These are phyloP conservation scores for Debaryomyces udenii DNA, from an alignment of 1,139 yeast species.

Conservation along the genomic window DNA sequence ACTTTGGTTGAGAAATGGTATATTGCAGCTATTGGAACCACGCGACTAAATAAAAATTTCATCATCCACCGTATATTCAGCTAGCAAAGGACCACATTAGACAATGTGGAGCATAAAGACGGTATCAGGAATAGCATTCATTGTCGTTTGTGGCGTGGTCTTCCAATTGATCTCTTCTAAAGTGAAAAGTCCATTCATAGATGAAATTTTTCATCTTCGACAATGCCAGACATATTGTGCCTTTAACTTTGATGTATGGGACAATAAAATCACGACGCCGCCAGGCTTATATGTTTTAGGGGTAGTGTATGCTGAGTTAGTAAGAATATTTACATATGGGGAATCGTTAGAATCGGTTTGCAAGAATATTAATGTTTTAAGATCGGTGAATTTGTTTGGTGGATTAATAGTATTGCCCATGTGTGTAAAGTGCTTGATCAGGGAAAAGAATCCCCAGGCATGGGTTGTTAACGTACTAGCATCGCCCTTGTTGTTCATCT, in stretches of 20 bases:
- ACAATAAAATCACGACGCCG: constrained; percentile 92
- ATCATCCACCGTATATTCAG: not conserved
- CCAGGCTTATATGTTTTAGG: constrained; percentile 87
- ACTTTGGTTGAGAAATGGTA: not conserved
- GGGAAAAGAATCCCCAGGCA: constrained; percentile 35
- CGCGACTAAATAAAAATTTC: constrained; percentile 8
- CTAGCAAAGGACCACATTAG: not conserved
- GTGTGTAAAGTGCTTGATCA: constrained; percentile 26
- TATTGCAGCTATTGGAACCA: constrained; percentile 1
- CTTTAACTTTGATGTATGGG: constrained; percentile 71
- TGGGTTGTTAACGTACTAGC: constrained; percentile 53
- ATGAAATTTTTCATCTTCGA: constrained; percentile 83
- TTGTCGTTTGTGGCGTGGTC: constrained; percentile 4
- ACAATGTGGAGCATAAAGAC: constrained; percentile 5
- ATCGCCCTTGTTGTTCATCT: constrained; percentile 74
- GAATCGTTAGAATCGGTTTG: constrained; percentile 31
- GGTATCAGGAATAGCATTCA: not conserved
- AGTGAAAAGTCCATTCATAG: constrained; percentile 55
- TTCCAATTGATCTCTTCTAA: constrained; percentile 19
- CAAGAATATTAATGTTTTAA: constrained; percentile 44
- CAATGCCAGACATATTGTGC: constrained; percentile 72
- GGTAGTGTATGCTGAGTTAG: constrained; percentile 42
- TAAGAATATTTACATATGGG: constrained; percentile 23
- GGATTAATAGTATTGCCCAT: constrained; percentile 59
- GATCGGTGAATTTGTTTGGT: constrained; percentile 67